A percentile compares a stretch with the other conserved stretches of the same genome.
These are phyloP conservation scores for Trichosporon asahii DNA, from an alignment of 1,284 basidiomycete species.

Conservation along the genomic window DNA sequence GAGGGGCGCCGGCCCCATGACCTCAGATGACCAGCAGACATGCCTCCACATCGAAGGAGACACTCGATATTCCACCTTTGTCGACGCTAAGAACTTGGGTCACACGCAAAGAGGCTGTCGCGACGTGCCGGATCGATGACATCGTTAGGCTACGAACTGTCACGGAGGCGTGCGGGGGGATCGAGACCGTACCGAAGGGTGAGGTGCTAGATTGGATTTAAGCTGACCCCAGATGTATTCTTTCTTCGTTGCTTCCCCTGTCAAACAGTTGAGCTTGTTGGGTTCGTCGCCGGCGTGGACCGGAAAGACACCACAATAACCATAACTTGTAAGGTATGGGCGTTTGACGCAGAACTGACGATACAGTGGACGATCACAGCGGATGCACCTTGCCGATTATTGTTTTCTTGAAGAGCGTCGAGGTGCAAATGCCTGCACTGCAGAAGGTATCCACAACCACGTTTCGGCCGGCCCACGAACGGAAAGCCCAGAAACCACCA, in stretches of 20 bases:
- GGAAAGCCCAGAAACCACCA: neutral
- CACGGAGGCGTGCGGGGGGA: neutral
- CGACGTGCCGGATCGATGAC: constrained; percentile 41
- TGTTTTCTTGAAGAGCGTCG: neutral
- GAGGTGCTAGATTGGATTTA: neutral
- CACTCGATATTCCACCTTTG: constrained; percentile 25
- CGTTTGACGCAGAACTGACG: neutral
- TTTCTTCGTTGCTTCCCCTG: constrained; percentile 40
- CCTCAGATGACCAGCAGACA: constrained; percentile 11
- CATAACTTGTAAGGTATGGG: constrained; percentile 27
- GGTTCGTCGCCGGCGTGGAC: constrained; percentile 44
- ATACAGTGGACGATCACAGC: neutral
- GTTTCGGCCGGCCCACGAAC: constrained; percentile 8
- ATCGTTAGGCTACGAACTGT: constrained; percentile 31
- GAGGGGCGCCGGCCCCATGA: neutral
- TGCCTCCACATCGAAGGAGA: constrained; percentile 14
- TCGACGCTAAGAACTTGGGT: constrained; percentile 34
- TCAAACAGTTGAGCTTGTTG: constrained; percentile 42
- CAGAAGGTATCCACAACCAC: neutral
- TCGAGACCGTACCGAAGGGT: constrained; percentile 19
- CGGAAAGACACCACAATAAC: constrained; percentile 36
- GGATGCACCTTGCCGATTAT: neutral
- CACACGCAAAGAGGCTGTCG: constrained; percentile 27
- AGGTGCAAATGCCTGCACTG: neutral
- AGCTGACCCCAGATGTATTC: constrained; percentile 36